A percentile compares a stretch with the other conserved stretches of the same genome.
These are phyloP conservation scores for Cutaneotrichosporon daszewskae DNA, from an alignment of 1,284 basidiomycete species.

Conservation along the genomic window DNA sequence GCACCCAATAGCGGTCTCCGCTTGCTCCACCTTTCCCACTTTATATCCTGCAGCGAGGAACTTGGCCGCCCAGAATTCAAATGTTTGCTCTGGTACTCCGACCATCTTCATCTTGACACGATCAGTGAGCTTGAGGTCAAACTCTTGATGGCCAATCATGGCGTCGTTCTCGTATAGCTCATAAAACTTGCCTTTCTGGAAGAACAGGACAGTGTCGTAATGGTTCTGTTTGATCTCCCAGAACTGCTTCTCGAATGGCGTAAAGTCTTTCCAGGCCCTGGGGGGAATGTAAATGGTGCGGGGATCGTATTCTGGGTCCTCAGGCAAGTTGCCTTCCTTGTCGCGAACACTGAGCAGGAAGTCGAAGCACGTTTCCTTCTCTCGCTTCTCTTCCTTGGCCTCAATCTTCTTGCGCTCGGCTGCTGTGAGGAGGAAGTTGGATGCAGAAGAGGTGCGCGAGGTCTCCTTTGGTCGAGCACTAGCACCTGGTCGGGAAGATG, in stretches of 20 bases:
- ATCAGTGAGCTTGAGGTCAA: slow-evolving; percentile 70
- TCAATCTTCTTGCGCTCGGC: slow-evolving; percentile 73
- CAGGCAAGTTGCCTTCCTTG: slow-evolving; percentile 77
- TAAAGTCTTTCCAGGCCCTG: slow-evolving; percentile 75
- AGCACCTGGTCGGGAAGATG: background rate
- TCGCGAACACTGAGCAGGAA: slow-evolving; percentile 60
- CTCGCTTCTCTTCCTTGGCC: slow-evolving; percentile 76
- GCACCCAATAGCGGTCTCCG: slow-evolving; percentile 73
- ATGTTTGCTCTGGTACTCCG: slow-evolving; percentile 89
- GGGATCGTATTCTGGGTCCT: slow-evolving; percentile 81
- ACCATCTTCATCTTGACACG: slow-evolving; percentile 98
- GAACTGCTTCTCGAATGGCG: slow-evolving; percentile 87
- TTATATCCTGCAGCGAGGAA: slow-evolving; percentile 70
- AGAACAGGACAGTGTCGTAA: slow-evolving; percentile 91
- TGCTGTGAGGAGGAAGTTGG: slow-evolving; percentile 64
- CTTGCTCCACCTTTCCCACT: slow-evolving; percentile 94
- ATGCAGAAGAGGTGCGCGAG: slow-evolving; percentile 10
- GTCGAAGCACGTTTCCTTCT: slow-evolving; percentile 69
- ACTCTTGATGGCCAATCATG: slow-evolving; percentile 76
- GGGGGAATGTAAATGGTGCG: slow-evolving; percentile 79
- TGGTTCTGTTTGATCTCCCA: slow-evolving; percentile 98
- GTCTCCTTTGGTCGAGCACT: slow-evolving; percentile 6
- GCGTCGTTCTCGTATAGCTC: slow-evolving; percentile 95
- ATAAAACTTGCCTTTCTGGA: slow-evolving; percentile 64
- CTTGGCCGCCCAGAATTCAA: slow-evolving; percentile 59